These are phyloP conservation scores for Apiospora pterosperma DNA, from an alignment of 2,329 filamentous ascomycete species.

Conservation along the genomic window DNA sequence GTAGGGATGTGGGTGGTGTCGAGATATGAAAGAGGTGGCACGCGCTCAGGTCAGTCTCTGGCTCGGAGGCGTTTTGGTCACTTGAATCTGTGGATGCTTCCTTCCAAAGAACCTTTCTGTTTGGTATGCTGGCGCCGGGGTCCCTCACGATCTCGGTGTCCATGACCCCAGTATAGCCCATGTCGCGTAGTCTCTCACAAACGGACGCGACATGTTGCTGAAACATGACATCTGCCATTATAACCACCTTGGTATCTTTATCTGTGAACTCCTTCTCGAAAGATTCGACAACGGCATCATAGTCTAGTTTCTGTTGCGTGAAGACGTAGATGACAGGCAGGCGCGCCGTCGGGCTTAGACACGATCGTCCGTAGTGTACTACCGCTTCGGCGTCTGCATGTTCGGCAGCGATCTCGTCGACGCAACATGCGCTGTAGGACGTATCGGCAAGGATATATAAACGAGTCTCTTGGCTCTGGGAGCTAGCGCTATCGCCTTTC, in stretches of 20 bases:
- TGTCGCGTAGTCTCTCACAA: conserved; percentile 46
- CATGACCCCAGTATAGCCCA: conserved; percentile 69
- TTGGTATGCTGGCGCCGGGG: conserved; percentile 78
- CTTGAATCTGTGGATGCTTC: conserved; percentile 28
- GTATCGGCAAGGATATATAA: conserved; percentile 92
- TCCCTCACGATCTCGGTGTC: conserved; percentile 72
- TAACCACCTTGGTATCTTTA: conserved; percentile 62
- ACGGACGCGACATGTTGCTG: conserved; percentile 67
- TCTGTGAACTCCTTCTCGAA: conserved; percentile 64
- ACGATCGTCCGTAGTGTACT: conserved; percentile 90
- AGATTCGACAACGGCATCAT: conserved; percentile 52
- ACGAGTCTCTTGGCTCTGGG: conserved; percentile 21
- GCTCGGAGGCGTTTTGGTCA: conserved; percentile 25
- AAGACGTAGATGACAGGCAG: conserved; percentile 90
- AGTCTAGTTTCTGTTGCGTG: conserved; percentile 67
- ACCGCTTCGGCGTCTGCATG: conserved; percentile 88
- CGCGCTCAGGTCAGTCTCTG: conserved; percentile 48
- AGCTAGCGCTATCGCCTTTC: neutral
- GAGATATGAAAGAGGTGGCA: conserved; percentile 85
- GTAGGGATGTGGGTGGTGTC: conserved; percentile 73
- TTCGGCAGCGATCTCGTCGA: conserved; percentile 94
- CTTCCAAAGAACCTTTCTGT: conserved; percentile 54
- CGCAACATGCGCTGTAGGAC: conserved; percentile 94
- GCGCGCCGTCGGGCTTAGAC: conserved; percentile 83
- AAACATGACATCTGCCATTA: conserved; percentile 91